These are phyloP conservation scores for Psilocybe cyanescens DNA, from an alignment of 768 basidiomycete species.

Conservation along the genomic window DNA sequence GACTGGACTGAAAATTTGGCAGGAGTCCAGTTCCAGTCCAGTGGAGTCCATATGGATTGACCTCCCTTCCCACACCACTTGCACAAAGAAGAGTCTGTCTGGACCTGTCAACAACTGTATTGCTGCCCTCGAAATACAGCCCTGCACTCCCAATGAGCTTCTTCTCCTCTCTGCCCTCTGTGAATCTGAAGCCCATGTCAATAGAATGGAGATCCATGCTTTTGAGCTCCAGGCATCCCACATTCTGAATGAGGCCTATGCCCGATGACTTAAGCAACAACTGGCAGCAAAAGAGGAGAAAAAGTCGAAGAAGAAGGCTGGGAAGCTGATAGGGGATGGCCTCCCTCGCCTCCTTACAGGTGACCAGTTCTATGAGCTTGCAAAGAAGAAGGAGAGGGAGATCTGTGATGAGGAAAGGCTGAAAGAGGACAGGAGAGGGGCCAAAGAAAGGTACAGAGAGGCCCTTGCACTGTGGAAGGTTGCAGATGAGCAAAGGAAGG, in stretches of 20 bases:
- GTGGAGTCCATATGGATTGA: too few species aligned
- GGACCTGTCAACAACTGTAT: conserved; percentile 15
- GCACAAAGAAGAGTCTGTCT: too few species aligned
- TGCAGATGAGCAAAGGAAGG: conserved; percentile 16
- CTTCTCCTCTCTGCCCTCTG: conserved; percentile 15
- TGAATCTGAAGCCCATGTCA: not conserved
- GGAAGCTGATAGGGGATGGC: conserved; percentile 26
- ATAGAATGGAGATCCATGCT: conserved; percentile 5
- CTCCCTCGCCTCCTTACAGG: conserved; percentile 24
- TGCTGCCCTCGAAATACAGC: conserved; percentile 9
- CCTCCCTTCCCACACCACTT: too few species aligned
- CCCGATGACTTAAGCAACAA: conserved; percentile 18
- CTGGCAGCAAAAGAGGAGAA: conserved; percentile 26
- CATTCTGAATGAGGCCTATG: conserved; percentile 28
- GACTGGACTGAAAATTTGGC: too few species aligned
- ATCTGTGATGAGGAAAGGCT: conserved; percentile 9
- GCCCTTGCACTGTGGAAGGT: conserved; percentile 21
- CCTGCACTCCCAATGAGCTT: conserved; percentile 13
- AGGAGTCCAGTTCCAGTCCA: too few species aligned
- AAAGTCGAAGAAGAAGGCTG: conserved; percentile 20
- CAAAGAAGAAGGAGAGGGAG: conserved; percentile 11
- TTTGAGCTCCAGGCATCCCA: conserved; percentile 24
- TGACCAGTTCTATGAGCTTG: conserved; percentile 22
- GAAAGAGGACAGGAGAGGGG: conserved; percentile 14
- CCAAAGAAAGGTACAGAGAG: conserved; percentile 7